These are phyloP conservation scores for Pseudocercospora cruenta DNA, from an alignment of 2,329 filamentous ascomycete species.

Conservation along the genomic window DNA sequence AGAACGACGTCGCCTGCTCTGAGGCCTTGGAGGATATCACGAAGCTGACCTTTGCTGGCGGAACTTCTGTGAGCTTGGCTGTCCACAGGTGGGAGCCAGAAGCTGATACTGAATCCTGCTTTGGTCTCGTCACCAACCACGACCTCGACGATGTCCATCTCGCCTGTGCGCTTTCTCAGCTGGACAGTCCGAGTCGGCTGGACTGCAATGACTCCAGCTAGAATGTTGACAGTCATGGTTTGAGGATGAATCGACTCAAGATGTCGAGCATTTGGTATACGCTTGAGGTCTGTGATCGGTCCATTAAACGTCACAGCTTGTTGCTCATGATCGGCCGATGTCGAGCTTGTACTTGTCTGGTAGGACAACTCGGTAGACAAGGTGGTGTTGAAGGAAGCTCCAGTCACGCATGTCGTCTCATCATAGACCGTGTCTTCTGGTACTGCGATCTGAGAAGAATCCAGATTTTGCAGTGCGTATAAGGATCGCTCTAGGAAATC, in stretches of 20 bases:
- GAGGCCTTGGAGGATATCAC: constrained; percentile 52
- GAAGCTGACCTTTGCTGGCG: constrained; percentile 39
- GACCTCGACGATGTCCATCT: constrained; percentile 72
- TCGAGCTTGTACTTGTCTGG: constrained; percentile 22
- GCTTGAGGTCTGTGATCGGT: constrained; percentile 65
- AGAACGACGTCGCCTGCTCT: constrained; percentile 76
- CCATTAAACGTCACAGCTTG: constrained; percentile 44
- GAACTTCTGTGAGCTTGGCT: constrained; percentile 29
- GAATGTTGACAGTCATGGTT: constrained; percentile 78
- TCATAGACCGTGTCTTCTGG: constrained; percentile 35
- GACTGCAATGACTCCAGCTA: constrained; percentile 78
- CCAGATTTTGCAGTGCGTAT: constrained; percentile 66
- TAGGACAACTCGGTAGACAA: constrained; percentile 35
- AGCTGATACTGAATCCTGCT: constrained; percentile 78
- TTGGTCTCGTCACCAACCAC: constrained; percentile 84
- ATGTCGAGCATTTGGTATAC: constrained; percentile 69
- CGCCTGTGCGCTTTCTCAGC: constrained; percentile 55
- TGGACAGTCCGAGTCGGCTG: constrained; percentile 68
- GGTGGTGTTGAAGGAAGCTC: constrained; percentile 38
- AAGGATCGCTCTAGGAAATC: constrained; percentile 81
- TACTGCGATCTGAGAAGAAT: constrained; percentile 61
- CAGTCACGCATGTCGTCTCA: constrained; percentile 43
- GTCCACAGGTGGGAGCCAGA: constrained; percentile 68
- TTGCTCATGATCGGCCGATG: constrained; percentile 13
- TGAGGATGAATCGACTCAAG: constrained; percentile 72